These are phyloP conservation scores for Hyaloscypha variabilis DNA, from an alignment of 495 filamentous ascomycete species.

Conservation along the genomic window DNA sequence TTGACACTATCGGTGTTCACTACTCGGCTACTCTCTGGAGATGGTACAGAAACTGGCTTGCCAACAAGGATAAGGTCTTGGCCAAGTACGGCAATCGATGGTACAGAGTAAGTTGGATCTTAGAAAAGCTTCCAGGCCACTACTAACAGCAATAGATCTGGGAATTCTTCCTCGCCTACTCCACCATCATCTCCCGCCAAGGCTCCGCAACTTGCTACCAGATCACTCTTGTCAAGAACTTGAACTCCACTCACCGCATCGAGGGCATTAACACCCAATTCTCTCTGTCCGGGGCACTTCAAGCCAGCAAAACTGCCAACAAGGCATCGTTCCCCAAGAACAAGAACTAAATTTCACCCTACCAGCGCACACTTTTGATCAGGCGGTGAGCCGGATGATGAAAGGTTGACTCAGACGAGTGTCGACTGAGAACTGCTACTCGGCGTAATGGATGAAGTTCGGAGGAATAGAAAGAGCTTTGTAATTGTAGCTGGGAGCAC, in stretches of 20 bases:
- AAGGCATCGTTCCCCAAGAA: constrained; percentile 42
- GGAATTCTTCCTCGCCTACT: constrained; percentile 96
- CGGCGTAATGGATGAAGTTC: neutral
- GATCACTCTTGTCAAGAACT: constrained; percentile 94
- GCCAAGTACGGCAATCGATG: constrained; percentile 95
- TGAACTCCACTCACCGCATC: constrained; percentile 93
- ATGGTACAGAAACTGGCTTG: constrained; percentile 99
- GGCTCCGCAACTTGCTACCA: constrained; percentile 95
- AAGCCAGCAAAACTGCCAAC: constrained; percentile 39
- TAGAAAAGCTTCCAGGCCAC: neutral
- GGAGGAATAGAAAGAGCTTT: constrained; percentile 1
- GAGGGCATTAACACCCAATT: constrained; percentile 82
- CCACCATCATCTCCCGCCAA: constrained; percentile 92
- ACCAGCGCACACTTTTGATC: neutral
- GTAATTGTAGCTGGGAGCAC: constrained; percentile 5
- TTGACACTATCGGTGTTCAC: constrained; percentile 93
- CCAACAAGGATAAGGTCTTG: constrained; percentile 89
- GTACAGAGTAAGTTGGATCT: constrained; percentile 77
- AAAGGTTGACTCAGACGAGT: neutral
- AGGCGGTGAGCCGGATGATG: neutral
- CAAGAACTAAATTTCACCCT: neutral
- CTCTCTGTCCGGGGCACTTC: constrained; percentile 71
- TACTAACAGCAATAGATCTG: constrained; percentile 70
- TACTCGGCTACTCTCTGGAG: constrained; percentile 97
- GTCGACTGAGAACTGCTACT: neutral